Evolutionary conservation across 2,329 filamentous ascomycete species (phyloP).

Genomic region (Pyrenochaeta sp.): DNA sequence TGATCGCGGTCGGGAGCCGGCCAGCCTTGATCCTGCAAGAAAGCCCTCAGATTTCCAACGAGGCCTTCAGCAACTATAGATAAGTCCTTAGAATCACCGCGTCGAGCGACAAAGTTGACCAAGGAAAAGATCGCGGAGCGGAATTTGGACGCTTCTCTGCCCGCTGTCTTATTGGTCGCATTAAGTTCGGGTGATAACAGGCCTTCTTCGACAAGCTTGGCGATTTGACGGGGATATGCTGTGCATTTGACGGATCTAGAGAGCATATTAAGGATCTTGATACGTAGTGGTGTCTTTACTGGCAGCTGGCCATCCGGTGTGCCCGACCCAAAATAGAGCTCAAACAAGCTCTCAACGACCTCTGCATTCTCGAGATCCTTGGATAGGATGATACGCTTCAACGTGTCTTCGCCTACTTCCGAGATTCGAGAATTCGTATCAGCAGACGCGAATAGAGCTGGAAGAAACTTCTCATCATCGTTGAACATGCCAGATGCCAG

Average conservation of each 20-base stretch:
- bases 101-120: slow-evolving; percentile 83
- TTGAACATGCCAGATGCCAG: slow-evolving; percentile 86
- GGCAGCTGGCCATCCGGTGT: slow-evolving; percentile 52
- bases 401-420: slow-evolving; percentile 84
- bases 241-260: slow-evolving; percentile 80
- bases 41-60: slow-evolving; percentile 73
- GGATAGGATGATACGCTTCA: slow-evolving; percentile 76
- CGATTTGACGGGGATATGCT: slow-evolving; percentile 71
- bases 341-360: slow-evolving; percentile 72
- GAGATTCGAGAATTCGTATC: slow-evolving; percentile 83
- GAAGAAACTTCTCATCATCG: slow-evolving; percentile 82
- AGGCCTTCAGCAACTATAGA: slow-evolving; percentile 72
- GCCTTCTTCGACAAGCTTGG: slow-evolving; percentile 73
- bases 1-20: slow-evolving; percentile 67
- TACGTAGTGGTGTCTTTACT: slow-evolving; percentile 74
- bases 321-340: slow-evolving; percentile 69
- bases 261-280: slow-evolving; percentile 77
- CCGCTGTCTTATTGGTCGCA: slow-evolving; percentile 56
- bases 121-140: slow-evolving; percentile 85
- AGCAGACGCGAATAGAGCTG: slow-evolving; percentile 82
- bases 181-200: slow-evolving; percentile 58
- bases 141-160: slow-evolving; percentile 80
- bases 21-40: slow-evolving; percentile 85
- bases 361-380: slow-evolving; percentile 75
- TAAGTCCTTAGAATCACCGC: slow-evolving; percentile 70